A percentile compares a stretch with the other conserved stretches of the same genome.
These are phyloP conservation scores for Trichoderma polysporum DNA, from an alignment of 2,329 filamentous ascomycete genomes.

Conservation along the genomic window DNA sequence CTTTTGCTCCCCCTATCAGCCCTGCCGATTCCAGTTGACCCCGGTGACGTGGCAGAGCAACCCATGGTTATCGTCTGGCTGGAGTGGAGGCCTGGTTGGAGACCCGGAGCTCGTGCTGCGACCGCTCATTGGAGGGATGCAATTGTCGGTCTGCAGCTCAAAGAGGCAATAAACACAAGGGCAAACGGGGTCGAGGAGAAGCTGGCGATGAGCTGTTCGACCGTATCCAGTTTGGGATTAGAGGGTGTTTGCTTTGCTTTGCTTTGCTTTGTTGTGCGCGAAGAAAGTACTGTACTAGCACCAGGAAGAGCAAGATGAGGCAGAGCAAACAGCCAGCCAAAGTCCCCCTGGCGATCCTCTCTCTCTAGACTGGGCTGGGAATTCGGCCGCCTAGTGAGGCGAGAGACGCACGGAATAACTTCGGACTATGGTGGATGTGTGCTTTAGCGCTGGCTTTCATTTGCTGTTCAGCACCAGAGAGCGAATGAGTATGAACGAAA, in stretches of 20 bases:
- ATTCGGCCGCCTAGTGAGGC: too few relatives aligned
- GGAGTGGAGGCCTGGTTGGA: constrained; percentile 6
- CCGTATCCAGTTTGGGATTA: not conserved
- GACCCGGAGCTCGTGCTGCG: not conserved
- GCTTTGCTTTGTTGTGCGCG: not conserved
- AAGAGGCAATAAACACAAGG: not conserved
- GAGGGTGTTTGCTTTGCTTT: not conserved
- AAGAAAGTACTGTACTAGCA: not conserved
- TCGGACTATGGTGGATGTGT: not conserved
- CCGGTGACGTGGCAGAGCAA: constrained; percentile 19
- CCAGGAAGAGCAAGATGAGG: not conserved
- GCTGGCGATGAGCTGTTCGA: not conserved
- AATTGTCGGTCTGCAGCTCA: constrained; percentile 17
- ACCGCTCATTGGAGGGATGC: constrained; percentile 6
- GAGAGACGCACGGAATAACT: not conserved
- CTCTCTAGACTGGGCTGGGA: not conserved
- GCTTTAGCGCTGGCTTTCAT: not conserved
- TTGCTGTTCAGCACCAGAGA: not conserved
- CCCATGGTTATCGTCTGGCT: not conserved
- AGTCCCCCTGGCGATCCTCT: not conserved
- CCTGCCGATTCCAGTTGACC: not conserved
- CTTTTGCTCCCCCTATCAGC: constrained; percentile 6
- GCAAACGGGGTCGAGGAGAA: not conserved
- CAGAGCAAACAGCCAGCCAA: not conserved
- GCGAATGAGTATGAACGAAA: not conserved